Evolutionary conservation across 2,329 filamentous ascomycete species (phyloP), one percentile per base, ranked within the genome.

Genomic region (Xylaria sp.): DNA sequence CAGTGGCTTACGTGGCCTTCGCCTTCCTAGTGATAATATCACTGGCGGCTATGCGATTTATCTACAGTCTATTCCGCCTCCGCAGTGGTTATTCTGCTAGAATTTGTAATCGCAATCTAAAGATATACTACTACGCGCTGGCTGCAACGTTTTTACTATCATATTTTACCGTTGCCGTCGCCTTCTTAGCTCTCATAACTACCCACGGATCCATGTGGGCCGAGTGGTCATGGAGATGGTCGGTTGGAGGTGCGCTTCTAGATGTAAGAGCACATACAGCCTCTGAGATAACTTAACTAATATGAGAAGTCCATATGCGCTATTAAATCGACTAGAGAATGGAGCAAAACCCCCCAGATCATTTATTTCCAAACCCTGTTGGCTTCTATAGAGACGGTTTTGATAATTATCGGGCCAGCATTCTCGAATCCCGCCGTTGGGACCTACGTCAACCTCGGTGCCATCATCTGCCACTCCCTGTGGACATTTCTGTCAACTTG

Each of bases 211-310:
- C 9, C 3, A 21, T 2, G 3, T 62, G 49, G 54, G 49, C 37
- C 31, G 38, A 54, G n/a, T 58, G 54, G 54, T 62, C 49, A 17
- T 62, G 60, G 60, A 58, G 60, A 54, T 62, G 48, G 54, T 35
- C 54, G 3, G 29, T 58, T 27, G 29, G 17, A 4, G 54, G 49
- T 21, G 55, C 60, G 11, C 54, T 58, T n/a, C 33, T 58, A 19
- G 60, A 62, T 44, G 60, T 62, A 54, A 49, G 60, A n/a, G 25
- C 27, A 29, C n/a, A 6, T 17, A 5, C 3, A 35, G 46, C 13
- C 4, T 11, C 17, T 3, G n/a, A 33, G 31, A n/a, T n/a, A n/a
- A 33, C 19, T 4, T n/a, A 15, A 11, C 54, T 58, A 54, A 62
- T 21, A 5, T 29, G 3, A 29, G 38, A 9, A 62, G 60, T 58